Conservation (phyloP, 768 basidiomycete species). For the Trametopsis cervina region DNA sequence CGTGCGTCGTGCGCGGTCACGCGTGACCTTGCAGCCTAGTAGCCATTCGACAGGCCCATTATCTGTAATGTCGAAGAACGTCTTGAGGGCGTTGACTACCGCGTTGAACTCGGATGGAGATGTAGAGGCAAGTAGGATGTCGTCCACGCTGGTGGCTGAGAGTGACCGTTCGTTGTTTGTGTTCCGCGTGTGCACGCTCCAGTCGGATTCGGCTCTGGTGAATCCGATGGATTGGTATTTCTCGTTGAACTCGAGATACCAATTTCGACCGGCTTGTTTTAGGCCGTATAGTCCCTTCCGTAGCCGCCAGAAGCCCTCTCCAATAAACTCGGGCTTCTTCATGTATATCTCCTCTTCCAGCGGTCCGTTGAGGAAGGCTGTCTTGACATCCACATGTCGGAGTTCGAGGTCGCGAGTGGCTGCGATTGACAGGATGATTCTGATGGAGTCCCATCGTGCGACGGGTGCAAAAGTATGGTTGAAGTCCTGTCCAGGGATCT, state of each 20-base stretch:
- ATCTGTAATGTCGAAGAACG: conserved; percentile 21
- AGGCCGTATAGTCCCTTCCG: conserved; percentile 36
- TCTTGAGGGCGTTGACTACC: conserved; percentile 17
- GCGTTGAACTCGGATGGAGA: not conserved
- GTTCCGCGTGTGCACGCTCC: conserved; percentile 15
- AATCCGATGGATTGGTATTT: conserved; percentile 20
- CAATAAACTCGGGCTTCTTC: conserved; percentile 5
- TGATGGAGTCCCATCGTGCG: conserved; percentile 1
- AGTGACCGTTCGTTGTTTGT: conserved; percentile 5
- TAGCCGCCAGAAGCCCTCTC: conserved; percentile 4
- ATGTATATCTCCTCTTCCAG: conserved; percentile 8
- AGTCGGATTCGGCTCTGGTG: conserved; percentile 18
- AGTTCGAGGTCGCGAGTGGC: not conserved
- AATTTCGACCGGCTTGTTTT: conserved; percentile 31
- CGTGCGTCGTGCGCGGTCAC: conserved; percentile 15
- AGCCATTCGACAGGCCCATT: conserved; percentile 17
- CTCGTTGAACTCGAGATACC: conserved; percentile 29
- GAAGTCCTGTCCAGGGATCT: conserved; percentile 1
- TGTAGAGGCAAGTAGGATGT: conserved; percentile 19
- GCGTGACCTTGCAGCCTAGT: conserved; percentile 24
- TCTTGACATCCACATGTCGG: not conserved
- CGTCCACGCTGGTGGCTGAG: conserved; percentile 26
- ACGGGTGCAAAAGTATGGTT: conserved; percentile 1
- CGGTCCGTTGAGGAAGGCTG: conserved; percentile 1
- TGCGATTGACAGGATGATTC: not conserved